Percentiles rank a stretch among this genome's conserved stretches.
Evolutionary conservation across 768 basidiomycete genomes (phyloP).

Genomic region (Termitomyces eurrhizus): DNA sequence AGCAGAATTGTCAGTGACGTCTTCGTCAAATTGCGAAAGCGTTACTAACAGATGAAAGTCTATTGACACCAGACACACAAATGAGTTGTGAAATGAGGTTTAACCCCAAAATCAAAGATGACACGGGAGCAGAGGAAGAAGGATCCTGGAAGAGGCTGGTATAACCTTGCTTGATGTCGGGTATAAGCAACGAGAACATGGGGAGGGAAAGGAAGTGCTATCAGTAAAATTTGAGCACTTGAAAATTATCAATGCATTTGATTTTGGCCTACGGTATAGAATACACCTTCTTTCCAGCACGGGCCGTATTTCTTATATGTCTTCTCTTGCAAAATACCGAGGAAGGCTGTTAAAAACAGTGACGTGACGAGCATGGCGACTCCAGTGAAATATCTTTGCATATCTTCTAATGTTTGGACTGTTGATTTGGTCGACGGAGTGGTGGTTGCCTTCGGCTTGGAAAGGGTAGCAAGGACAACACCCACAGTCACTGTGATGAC

Average conservation of each 20-base stretch:
- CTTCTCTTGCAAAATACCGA: constrained; percentile 73
- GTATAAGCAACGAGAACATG: constrained; percentile 58
- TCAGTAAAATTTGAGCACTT: neutral
- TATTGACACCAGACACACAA: constrained; percentile 84
- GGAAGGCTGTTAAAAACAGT: constrained; percentile 59
- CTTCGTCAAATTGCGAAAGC: constrained; percentile 1
- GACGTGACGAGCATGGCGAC: constrained; percentile 65
- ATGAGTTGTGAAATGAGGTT: constrained; percentile 74
- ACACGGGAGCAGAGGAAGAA: constrained; percentile 28
- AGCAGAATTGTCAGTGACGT: constrained; percentile 3
- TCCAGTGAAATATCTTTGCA: constrained; percentile 55
- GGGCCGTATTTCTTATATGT: constrained; percentile 74
- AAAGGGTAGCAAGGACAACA: constrained; percentile 70
- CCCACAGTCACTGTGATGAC: constrained; percentile 67
- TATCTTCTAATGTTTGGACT: constrained; percentile 27
- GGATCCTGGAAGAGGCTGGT: constrained; percentile 38
- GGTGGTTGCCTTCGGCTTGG: constrained; percentile 35
- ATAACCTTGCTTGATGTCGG: constrained; percentile 54
- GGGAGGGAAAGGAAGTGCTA: constrained; percentile 83
- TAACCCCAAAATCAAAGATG: constrained; percentile 53
- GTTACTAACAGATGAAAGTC: constrained; percentile 65
- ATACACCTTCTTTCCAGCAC: constrained; percentile 79
- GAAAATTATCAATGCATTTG: neutral
- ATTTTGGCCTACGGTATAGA: constrained; percentile 62
- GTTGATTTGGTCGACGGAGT: constrained; percentile 15